Base-by-base conservation (phyloP, 208 protist species). In the Strigomonas culicis region DNA sequence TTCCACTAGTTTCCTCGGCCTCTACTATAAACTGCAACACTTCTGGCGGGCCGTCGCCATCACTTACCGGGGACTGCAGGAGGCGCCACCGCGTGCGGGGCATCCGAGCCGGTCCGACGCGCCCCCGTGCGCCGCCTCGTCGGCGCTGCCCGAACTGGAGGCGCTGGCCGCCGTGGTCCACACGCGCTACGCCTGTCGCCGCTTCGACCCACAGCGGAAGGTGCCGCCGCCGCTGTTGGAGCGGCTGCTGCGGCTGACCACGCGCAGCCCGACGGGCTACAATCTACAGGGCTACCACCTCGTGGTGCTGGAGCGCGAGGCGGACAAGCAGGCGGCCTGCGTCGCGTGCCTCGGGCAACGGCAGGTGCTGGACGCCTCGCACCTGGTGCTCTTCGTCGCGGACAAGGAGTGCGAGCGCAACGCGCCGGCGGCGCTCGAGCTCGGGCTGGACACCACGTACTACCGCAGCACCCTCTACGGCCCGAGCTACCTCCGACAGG, bases 201-300 rank as follows among this genome's bases (percentile, higher is more conserved):
- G 19, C 43, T 49, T 49, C n/a, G 43, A 49, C 43, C 43, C 43
- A 3, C 4, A 3, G 17, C 43, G 17, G 3, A 21, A 21, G 3
- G 19, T 49, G 2, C 10, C 17, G 17, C 2, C 3, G 17, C 17
- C 43, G 17, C 17, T 24, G 4, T 15, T 49, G 10, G 43, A 49
- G 17, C 4, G 17, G 17, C 2, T 49, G 4, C 43, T 88, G 15
- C 53, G 25, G 8, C 30, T 58, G 6, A 68, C 78, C 4, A 43
- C 59, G n/a, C 71, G 82, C 8, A 39, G 71, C 19, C 82, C 82
- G 24, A 78, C 75, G 0, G 78, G 62, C 2, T 84, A 76, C 34
- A 88, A 88, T 62, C 49, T 88, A 22, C 82, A 88, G 58, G 72
- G 72, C 24, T 88, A 75, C 75, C 51, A 60, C 10, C 67, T 70